These are phyloP conservation scores for Epichloe gansuensis DNA, from an alignment of 2,329 filamentous ascomycete genomes.

Conservation along the genomic window DNA sequence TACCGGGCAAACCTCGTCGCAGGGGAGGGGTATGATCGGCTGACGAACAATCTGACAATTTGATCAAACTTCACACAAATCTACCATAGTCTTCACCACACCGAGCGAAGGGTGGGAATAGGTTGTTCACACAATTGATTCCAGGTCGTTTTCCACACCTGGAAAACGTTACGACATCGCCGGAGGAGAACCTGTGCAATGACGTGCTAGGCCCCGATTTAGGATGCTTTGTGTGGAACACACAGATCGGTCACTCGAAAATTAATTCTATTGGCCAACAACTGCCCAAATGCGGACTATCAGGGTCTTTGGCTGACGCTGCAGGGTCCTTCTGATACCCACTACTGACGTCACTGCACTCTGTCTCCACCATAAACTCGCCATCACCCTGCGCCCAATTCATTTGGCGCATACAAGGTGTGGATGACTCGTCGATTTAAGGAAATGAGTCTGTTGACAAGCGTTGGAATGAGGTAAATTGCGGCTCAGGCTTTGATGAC, in stretches of 20 bases:
- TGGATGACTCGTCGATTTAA: neutral
- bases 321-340: conserved; percentile 7
- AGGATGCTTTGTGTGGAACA: neutral
- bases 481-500: neutral
- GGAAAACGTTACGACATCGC: neutral
- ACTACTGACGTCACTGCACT: conserved; percentile 17
- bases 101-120: too few relatives aligned
- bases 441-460: too few relatives aligned
- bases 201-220: conserved; percentile 3
- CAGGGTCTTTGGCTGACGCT: neutral
- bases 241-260: conserved; percentile 1
- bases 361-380: conserved; percentile 9
- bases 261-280: neutral
- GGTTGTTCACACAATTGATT: too few relatives aligned
- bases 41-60: neutral
- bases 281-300: neutral
- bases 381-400: conserved; percentile 12
- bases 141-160: neutral
- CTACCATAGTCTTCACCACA: too few relatives aligned
- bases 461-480: neutral
- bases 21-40: conserved; percentile 10
- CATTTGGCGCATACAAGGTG: neutral
- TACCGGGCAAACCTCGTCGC: conserved; percentile 50
- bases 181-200: conserved; percentile 2
- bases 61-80: too few relatives aligned